A percentile compares a stretch with the other conserved stretches of the same genome.
Evolutionary conservation across 257 asterid genomes (phyloP).

Genomic region (Lycium ferocissimum): DNA sequence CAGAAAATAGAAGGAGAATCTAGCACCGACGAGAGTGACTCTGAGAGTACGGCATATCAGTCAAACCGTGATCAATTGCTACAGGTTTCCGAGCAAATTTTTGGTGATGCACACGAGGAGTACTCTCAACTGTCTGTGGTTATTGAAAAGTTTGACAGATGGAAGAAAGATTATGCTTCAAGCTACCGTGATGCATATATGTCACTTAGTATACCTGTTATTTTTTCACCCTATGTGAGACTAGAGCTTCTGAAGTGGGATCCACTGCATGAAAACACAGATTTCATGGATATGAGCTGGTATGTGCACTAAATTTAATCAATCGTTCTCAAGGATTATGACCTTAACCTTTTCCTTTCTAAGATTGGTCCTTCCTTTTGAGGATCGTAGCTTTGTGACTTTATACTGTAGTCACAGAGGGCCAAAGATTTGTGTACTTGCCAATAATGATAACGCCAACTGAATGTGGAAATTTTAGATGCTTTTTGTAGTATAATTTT

Average conservation of each 20-base stretch:
- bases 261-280: constrained; percentile 88
- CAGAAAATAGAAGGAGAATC: constrained; percentile 89
- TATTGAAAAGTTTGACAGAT: constrained; percentile 72
- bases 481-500: not conserved
- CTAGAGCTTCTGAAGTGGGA: constrained; percentile 98
- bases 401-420: not conserved
- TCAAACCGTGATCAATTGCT: constrained; percentile 78
- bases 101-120: constrained; percentile 88
- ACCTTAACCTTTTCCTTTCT: not conserved
- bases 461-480: not conserved
- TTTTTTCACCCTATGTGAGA: constrained; percentile 94
- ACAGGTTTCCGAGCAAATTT: constrained; percentile 76
- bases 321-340: not conserved
- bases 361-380: not conserved
- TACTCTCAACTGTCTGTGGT: constrained; percentile 78
- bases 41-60: constrained; percentile 78
- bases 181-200: constrained; percentile 95
- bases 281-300: constrained; percentile 91
- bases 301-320: constrained; percentile 37
- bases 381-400: not conserved
- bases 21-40: constrained; percentile 97
- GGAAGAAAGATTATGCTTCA: constrained; percentile 80
- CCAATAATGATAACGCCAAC: constrained; percentile 3
- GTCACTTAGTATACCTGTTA: constrained; percentile 76
- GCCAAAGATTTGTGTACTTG: not conserved